These are phyloP conservation scores for Luffa acutangula DNA, from an alignment of 306 rosid genomes.

Conservation along the genomic window DNA sequence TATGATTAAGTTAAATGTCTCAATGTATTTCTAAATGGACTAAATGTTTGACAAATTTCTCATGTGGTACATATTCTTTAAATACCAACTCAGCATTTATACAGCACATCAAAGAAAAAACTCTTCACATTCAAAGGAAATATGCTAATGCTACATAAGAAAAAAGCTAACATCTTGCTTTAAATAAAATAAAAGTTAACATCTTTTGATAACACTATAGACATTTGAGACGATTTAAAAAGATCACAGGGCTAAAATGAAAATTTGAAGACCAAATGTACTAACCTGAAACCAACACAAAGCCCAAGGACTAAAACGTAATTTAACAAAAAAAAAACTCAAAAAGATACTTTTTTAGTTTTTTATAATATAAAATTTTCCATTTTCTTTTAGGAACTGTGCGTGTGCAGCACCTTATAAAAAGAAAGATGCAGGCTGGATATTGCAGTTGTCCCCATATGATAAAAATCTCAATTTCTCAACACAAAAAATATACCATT, in stretches of 20 bases:
- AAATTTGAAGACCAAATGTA: background rate
- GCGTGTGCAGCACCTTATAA: background rate
- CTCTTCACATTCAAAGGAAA: no score
- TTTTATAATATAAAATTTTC: background rate
- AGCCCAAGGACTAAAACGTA: background rate
- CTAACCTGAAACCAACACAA: background rate
- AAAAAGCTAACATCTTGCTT: no score
- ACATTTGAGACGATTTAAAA: no score
- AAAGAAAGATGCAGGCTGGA: background rate
- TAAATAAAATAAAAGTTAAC: no score
- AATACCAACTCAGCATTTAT: no score
- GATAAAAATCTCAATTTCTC: background rate
- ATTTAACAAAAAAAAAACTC: background rate
- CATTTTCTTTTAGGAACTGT: background rate
- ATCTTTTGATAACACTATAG: no score
- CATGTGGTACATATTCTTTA: no score
- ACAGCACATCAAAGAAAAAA: no score
- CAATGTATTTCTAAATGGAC: no score
- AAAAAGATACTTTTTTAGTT: background rate
- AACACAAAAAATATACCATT: background rate
- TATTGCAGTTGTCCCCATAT: background rate
- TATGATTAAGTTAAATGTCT: no score
- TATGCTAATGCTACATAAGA: no score
- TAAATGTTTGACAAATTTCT: no score
- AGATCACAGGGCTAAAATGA: background rate